These are phyloP conservation scores for Lachnellula suecica DNA, from an alignment of 2,329 filamentous ascomycete species.

Conservation along the genomic window DNA sequence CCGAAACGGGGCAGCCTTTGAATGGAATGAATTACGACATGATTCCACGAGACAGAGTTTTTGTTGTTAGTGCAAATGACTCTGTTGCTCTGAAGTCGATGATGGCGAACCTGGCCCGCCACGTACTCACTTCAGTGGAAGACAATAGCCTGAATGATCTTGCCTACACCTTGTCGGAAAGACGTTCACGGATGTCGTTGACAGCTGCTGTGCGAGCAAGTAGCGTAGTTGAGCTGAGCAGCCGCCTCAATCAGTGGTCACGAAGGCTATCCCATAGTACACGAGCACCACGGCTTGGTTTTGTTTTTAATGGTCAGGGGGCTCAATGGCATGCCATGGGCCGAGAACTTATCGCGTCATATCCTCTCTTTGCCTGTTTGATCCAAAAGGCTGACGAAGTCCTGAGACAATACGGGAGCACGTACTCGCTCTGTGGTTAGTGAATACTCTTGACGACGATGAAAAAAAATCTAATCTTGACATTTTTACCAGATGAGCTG, in stretches of 20 bases:
- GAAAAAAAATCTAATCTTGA: neutral
- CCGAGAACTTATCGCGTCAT: conserved; percentile 13
- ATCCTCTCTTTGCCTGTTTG: conserved; percentile 3
- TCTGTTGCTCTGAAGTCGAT: neutral
- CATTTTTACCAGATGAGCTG: conserved; percentile 15
- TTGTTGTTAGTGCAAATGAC: neutral
- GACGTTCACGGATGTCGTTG: conserved; percentile 16
- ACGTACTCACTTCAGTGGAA: neutral
- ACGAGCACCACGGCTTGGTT: conserved; percentile 1
- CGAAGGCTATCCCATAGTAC: neutral
- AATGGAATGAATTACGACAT: too few species aligned
- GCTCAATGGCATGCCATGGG: conserved; percentile 23
- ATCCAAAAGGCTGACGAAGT: conserved; percentile 5
- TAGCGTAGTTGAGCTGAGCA: neutral
- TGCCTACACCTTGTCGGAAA: conserved; percentile 20
- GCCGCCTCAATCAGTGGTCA: neutral
- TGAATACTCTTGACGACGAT: neutral
- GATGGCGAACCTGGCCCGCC: neutral
- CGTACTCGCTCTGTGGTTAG: conserved; percentile 2
- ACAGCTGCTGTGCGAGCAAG: neutral
- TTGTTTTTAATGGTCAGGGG: conserved; percentile 29
- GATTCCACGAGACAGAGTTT: too few species aligned
- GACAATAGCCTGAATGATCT: conserved; percentile 5
- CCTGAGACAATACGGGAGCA: conserved; percentile 12
- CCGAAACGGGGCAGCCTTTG: neutral